A percentile compares a stretch with the other conserved stretches of the same genome.
Conservation (phyloP, 768 basidiomycete genomes). For the Suillus tomentosus region DNA sequence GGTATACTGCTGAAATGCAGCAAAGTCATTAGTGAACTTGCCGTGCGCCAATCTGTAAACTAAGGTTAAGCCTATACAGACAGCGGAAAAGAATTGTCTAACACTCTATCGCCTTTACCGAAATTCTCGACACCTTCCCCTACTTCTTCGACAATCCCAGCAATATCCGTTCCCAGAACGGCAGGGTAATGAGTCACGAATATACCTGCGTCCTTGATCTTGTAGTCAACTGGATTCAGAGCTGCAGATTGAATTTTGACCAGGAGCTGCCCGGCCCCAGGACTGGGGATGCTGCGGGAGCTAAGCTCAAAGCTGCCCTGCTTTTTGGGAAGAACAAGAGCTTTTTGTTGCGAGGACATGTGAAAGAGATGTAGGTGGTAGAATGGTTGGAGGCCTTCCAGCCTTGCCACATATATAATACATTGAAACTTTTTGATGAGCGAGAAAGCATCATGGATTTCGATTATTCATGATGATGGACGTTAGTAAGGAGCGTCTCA, state of each 20-base stretch:
- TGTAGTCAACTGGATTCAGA: constrained; percentile 51
- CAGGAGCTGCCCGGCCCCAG: constrained; percentile 42
- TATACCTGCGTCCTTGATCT: constrained; percentile 33
- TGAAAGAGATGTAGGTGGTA: not conserved
- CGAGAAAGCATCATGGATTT: not conserved
- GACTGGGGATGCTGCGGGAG: constrained; percentile 31
- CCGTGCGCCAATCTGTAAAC: constrained; percentile 35
- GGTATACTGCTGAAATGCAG: constrained; percentile 44
- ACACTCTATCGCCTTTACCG: constrained; percentile 44
- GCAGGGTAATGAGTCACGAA: constrained; percentile 39
- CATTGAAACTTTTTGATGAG: not conserved
- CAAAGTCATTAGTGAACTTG: constrained; percentile 27
- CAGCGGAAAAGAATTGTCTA: constrained; percentile 14
- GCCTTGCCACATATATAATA: not conserved
- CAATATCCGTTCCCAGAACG: constrained; percentile 37
- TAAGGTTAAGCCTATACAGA: constrained; percentile 21
- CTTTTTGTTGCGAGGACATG: constrained; percentile 34
- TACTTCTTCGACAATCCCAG: constrained; percentile 42
- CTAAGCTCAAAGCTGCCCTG: constrained; percentile 34
- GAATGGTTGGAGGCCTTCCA: not conserved
- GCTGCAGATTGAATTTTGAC: constrained; percentile 41
- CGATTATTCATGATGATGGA: not conserved
- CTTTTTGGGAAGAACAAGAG: constrained; percentile 27
- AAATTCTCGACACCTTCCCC: constrained; percentile 40
- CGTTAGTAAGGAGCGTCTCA: not conserved